Evolutionary conservation across 345 rosid species (phyloP).

Genomic region (Bruguiera gymnorhiza): DNA sequence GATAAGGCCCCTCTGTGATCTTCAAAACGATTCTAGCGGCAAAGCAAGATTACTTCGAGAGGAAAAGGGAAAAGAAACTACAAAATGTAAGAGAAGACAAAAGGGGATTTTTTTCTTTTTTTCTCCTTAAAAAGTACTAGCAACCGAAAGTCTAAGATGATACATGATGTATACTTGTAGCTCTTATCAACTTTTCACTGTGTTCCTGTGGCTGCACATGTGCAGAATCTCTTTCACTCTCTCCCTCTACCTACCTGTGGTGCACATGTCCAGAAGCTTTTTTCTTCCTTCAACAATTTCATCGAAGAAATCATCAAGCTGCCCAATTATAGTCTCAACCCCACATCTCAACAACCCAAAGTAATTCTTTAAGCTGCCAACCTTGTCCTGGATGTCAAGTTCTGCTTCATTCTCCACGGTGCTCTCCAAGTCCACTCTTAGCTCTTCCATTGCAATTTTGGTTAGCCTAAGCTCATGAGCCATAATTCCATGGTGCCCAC

Average conservation of each 20-base stretch:
- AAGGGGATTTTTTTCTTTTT: not conserved
- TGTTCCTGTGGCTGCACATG: not conserved
- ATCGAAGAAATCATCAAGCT: conserved; percentile 87
- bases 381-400: conserved; percentile 45
- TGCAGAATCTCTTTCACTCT: conserved; percentile 8
- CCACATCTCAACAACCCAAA: conserved; percentile 66
- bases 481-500: conserved; percentile 45
- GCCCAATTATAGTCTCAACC: conserved; percentile 57
- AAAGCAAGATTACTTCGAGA: conserved; percentile 11
- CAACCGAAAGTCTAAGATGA: not conserved
- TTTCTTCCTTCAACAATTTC: conserved; percentile 87
- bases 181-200: too few species aligned
- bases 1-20: not conserved
- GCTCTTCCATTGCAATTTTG: conserved; percentile 56
- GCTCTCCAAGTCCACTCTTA: conserved; percentile 54
- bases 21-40: conserved; percentile 11
- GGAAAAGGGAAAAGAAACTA: not conserved
- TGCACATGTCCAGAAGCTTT: conserved; percentile 75
- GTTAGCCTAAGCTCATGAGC: conserved; percentile 59
- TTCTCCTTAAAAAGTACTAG: not conserved
- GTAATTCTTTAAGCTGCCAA: conserved; percentile 49
- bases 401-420: conserved; percentile 30
- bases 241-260: conserved; percentile 12
- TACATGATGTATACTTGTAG: too few species aligned
- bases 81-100: not conserved